Evolutionary conservation across 2,329 filamentous ascomycete genomes (phyloP), one percentile per base, ranked within the genome.

Genomic region (Tolypocladium ovalisporum): DNA sequence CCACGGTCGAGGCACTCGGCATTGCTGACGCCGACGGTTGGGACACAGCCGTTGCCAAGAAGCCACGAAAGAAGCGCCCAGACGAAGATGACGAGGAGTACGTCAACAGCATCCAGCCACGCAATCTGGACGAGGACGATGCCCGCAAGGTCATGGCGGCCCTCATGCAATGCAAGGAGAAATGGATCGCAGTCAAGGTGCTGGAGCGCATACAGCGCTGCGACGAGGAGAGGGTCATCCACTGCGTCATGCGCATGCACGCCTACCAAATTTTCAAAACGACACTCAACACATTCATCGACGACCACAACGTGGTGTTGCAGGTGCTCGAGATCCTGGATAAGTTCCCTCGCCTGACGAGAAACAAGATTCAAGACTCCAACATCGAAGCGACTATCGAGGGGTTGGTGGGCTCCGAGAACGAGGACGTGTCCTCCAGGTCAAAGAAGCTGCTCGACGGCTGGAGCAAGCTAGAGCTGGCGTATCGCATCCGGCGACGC

Each of bases 101-200:
- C 68, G 87, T 97, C 71, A 94, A 91, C 72, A 92, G 90, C 70
- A 81, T 95, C 60, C 84, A 93, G 70, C 86, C 89, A 55, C 89
- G 86, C 67, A 85, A 82, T 53, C 81, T 97, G 59, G 86, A 90
- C 62, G 89, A 94, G 66, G 84, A 87, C 59, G 90, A 88, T 61
- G 90, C 95, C 60, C 90, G 88, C 66, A 96, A 95, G 74, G 90
- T 97, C 71, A 96, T 97, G 90, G 92, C 93, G 29, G 88, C 91
- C 56, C 83, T 99, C 59, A 92, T 96, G 85, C 93, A 97, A 71
- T 96, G 90, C 79, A 96, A 96, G 73, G 94, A 99, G 79, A 97
- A 97, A 73, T 99, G 94, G 94, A 97, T 99, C 71, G 91, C 90
- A 3, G 91, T 97, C 73, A 97, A 97, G 74, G 78, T 99, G 57